Base-by-base conservation (phyloP, 2,329 filamentous ascomycete species). In the Fusarium ambrosium region DNA sequence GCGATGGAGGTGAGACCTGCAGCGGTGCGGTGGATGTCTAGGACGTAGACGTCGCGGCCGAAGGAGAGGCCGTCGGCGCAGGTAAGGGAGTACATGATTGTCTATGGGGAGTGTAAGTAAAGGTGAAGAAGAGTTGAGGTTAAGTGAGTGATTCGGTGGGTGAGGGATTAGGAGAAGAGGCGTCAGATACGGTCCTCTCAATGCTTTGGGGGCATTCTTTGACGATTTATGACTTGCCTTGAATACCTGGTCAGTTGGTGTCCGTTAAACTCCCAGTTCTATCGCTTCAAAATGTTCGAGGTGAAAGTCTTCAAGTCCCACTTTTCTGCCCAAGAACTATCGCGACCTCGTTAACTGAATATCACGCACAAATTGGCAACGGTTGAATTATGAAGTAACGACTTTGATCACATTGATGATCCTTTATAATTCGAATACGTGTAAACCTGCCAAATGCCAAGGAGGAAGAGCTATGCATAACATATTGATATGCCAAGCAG, bases 1-100 rank as follows among this genome's bases (percentile, higher is more conserved):
- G 91, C 89, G 66, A 93, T 92, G 18, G 90, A 87, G 2, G 89
- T 90, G 45, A 93, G 85, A 6, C 87, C 85, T 2, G 83, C 80
- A 1, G 84, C 75, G 5, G 88, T 84, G n/a, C 88, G 86, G 29
- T 88, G 83, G 62, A 93, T 84, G 69, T 90, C 87, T 60, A 91
- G 87, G 37, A 92, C 87, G 80, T 92, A 93, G 62, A 87, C 84
- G 53, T 87, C 86, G 59, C 68, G 70, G 32, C 78, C 76, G 71
- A 82, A 79, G 74, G 68, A 73, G 72, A 82, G 77, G 36, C 72
- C 68, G 62, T 83, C 82, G 64, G 79, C 64, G 69, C 79, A 80
- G 68, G 62, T 64, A 74, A 84, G 83, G 18, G 75, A 78, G 75
- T 83, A 84, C 82, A 84, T 73, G 16, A 20, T 70, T 70, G 7